These are phyloP conservation scores for Entrophospora sp. DNA, from an alignment of 192 early-diverging fungal species.

Conservation along the genomic window DNA sequence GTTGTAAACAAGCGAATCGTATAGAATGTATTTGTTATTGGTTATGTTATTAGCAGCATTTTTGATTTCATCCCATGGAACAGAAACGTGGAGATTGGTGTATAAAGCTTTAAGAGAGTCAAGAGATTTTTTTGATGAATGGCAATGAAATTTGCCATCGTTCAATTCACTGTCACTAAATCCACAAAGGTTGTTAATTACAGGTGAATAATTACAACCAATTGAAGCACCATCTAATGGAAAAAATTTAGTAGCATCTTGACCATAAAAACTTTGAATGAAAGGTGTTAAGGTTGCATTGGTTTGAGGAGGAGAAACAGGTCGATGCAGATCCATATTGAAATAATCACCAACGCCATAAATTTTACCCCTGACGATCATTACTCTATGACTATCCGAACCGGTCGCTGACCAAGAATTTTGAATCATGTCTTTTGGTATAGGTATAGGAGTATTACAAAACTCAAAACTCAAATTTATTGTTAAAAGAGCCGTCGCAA, in stretches of 20 bases:
- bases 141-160: conserved; percentile 4
- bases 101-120: not conserved
- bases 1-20: too few species aligned
- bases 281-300: not conserved
- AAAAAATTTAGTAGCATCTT: conserved; percentile 15
- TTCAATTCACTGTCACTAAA: not conserved
- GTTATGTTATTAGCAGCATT: not conserved
- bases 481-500: conserved; percentile 35
- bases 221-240: not conserved
- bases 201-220: not conserved
- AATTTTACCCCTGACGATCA: not conserved
- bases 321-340: not conserved
- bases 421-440: too few species aligned
- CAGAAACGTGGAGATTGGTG: not conserved
- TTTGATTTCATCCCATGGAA: conserved; percentile 1
- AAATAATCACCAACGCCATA: conserved; percentile 7
- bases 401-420: too few species aligned
- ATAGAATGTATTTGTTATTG: too few species aligned
- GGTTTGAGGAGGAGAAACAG: not conserved
- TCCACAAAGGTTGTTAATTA: not conserved
- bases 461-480: too few species aligned
- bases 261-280: not conserved
- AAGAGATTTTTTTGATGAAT: not conserved
- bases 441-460: too few species aligned
- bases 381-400: not conserved